These are phyloP conservation scores for Asterophora lycoperdoides DNA, from an alignment of 768 basidiomycete species.

Conservation along the genomic window DNA sequence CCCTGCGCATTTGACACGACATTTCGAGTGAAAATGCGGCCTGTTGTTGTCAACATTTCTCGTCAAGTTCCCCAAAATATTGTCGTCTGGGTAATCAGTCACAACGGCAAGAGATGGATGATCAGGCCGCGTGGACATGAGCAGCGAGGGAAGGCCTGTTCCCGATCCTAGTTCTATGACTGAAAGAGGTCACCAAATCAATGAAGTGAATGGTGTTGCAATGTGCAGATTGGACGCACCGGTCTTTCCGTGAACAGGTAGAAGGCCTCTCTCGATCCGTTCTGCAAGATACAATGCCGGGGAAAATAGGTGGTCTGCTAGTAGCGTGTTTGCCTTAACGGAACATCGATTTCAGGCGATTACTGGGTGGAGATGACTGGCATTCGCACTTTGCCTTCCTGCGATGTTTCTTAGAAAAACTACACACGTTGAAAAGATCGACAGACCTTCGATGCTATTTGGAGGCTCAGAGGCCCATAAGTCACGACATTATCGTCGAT, in stretches of 20 bases:
- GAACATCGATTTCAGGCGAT: conserved; percentile 8
- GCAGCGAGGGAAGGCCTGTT: conserved; percentile 60
- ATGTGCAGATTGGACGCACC: conserved; percentile 26
- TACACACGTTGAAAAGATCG: not conserved
- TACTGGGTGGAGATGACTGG: conserved; percentile 3
- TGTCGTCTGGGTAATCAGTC: conserved; percentile 67
- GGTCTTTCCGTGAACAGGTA: conserved; percentile 38
- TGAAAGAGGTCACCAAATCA: conserved; percentile 21
- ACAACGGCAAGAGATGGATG: conserved; percentile 52
- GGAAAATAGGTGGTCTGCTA: conserved; percentile 73
- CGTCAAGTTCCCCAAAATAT: conserved; percentile 53
- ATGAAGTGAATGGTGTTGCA: not conserved
- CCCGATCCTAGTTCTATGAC: conserved; percentile 74
- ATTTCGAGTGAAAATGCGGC: conserved; percentile 29
- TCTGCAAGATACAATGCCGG: conserved; percentile 65
- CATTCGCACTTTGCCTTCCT: conserved; percentile 58
- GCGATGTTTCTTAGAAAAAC: not conserved
- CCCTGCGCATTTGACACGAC: conserved; percentile 41
- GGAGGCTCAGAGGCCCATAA: conserved; percentile 52
- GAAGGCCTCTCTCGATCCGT: conserved; percentile 51
- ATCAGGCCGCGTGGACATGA: conserved; percentile 41
- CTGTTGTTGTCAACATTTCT: conserved; percentile 52
- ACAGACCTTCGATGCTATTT: conserved; percentile 56
- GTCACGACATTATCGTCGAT: conserved; percentile 40
- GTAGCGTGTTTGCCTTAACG: conserved; percentile 59